Conservation (phyloP, 345 rosid genomes). For the Pistacia integerrima region DNA sequence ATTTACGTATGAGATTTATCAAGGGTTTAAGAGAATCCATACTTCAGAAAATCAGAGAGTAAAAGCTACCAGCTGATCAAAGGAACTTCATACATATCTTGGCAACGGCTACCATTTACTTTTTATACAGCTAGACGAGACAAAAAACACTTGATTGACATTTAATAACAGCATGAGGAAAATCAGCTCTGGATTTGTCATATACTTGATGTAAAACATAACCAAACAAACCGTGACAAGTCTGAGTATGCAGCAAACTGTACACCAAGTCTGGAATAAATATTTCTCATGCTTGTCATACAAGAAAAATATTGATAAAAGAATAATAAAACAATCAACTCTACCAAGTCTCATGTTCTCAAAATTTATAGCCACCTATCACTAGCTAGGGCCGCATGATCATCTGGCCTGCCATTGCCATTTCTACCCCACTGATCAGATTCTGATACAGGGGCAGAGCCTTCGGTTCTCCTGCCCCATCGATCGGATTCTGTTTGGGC, state of each 20-base stretch:
- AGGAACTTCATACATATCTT: too few relatives aligned
- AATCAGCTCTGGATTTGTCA: background rate
- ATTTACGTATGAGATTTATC: too few relatives aligned
- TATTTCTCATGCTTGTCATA: background rate
- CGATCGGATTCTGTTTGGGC: slow-evolving; percentile 36
- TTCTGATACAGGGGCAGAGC: slow-evolving; percentile 33
- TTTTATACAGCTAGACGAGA: background rate
- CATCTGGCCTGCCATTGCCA: slow-evolving; percentile 35
- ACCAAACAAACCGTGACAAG: background rate
- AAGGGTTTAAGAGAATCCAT: too few relatives aligned
- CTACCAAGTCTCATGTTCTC: slow-evolving; percentile 7
- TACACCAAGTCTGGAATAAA: background rate
- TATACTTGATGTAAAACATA: background rate
- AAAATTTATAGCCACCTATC: slow-evolving; percentile 42
- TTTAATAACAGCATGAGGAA: background rate
- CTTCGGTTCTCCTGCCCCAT: slow-evolving; percentile 28
- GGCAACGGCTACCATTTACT: background rate
- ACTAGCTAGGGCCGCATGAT: slow-evolving; percentile 44
- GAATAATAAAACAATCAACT: background rate
- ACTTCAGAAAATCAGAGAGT: too few relatives aligned
- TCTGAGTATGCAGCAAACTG: background rate
- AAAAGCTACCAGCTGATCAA: too few relatives aligned
- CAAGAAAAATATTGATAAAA: background rate
- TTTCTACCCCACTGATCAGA: slow-evolving; percentile 55
- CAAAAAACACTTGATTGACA: background rate